Percentiles rank a stretch among this genome's conserved stretches.
phyloP scores from a whole-genome alignment of 441 rosid species.

The Jatropha multifida region DNA sequence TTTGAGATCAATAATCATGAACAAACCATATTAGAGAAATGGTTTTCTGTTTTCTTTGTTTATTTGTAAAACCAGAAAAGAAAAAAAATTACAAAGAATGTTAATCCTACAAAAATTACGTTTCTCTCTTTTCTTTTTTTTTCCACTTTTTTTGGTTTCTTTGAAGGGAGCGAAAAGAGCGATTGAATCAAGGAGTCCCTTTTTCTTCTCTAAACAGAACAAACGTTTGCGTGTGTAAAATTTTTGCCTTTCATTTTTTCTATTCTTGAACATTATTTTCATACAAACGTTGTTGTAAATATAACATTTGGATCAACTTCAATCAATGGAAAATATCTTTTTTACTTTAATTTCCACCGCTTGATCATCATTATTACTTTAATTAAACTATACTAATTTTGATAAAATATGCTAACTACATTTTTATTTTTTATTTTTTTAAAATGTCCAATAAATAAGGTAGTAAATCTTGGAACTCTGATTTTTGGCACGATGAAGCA shows the following conservation, averaged over 20 bases:
- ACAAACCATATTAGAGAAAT: neutral
- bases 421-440: too few relatives aligned
- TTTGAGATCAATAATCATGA: neutral
- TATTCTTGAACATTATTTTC: neutral
- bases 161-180: conserved; percentile 28
- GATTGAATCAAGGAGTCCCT: conserved; percentile 20
- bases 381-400: too few relatives aligned
- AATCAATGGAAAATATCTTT: neutral
- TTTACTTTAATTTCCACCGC: neutral
- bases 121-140: neutral
- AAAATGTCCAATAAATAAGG: too few relatives aligned
- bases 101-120: neutral
- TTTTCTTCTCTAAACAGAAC: conserved; percentile 25
- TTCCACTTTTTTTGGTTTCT: neutral
- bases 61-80: neutral
- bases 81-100: neutral
- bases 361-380: neutral
- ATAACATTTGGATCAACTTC: neutral
- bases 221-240: neutral
- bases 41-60: neutral
- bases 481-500: too few relatives aligned
- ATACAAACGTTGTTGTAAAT: neutral
- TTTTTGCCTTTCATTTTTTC: neutral
- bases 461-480: too few relatives aligned
- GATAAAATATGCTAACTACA: too few relatives aligned